phyloP scores from a whole-genome alignment of 306 rosid genomes.

The Astragalus membranaceus region DNA sequence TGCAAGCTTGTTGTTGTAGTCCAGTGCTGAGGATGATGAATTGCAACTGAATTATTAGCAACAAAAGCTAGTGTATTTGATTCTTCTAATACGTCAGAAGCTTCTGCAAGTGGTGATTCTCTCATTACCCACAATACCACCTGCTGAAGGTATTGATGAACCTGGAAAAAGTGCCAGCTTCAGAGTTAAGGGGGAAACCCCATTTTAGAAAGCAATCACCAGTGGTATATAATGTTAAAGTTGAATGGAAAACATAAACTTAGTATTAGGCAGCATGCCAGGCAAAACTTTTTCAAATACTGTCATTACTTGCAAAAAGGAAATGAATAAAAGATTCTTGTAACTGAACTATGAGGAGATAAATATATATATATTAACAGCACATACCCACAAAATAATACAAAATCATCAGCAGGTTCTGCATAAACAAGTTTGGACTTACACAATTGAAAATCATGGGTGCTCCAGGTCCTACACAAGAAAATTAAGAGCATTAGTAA shows the following conservation, averaged over 20 bases:
- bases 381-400: slow-evolving; percentile 78
- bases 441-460: too few relatives aligned
- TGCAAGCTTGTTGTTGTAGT: too few relatives aligned
- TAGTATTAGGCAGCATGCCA: background rate
- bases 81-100: too few relatives aligned
- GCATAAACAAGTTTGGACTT: too few relatives aligned
- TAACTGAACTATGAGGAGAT: slow-evolving; percentile 9
- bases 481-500: too few relatives aligned
- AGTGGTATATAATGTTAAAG: background rate
- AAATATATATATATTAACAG: slow-evolving; percentile 27
- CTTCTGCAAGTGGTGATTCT: too few relatives aligned
- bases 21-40: too few relatives aligned
- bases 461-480: too few relatives aligned
- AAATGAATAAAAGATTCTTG: slow-evolving; percentile 1
- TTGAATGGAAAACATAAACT: slow-evolving; percentile 6
- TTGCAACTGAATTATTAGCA: too few relatives aligned
- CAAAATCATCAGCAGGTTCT: slow-evolving; percentile 57
- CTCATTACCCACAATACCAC: slow-evolving; percentile 79
- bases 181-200: slow-evolving; percentile 6
- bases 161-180: slow-evolving; percentile 44
- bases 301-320: background rate
- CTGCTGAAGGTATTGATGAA: slow-evolving; percentile 74
- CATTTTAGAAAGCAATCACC: slow-evolving; percentile 11
- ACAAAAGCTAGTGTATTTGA: too few relatives aligned
- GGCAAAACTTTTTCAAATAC: background rate